Evolutionary conservation across 2,329 filamentous ascomycete species (phyloP).

Genomic region (Cytospora schulzeri): DNA sequence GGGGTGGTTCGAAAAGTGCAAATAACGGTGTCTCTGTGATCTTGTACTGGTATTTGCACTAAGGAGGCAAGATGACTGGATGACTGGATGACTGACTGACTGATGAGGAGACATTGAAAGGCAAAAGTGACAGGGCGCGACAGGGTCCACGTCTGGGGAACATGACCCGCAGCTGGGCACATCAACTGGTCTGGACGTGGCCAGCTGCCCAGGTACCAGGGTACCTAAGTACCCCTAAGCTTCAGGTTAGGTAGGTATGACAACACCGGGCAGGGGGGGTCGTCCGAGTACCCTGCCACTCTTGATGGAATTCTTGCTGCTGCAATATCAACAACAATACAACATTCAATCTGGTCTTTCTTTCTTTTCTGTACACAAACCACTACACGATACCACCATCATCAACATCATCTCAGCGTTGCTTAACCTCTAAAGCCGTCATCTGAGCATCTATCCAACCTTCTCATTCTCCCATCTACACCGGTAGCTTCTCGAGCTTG

Average conservation of each 20-base stretch:
- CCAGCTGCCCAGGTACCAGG: not conserved
- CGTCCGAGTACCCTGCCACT: not conserved
- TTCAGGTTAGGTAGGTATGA: not conserved
- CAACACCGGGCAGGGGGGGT: not conserved
- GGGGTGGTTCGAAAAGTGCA: slow-evolving; percentile 15
- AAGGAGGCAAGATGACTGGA: no score
- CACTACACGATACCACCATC: not conserved
- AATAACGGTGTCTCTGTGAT: not conserved
- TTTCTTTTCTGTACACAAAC: not conserved
- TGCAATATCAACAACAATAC: no score
- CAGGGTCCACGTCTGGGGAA: not conserved
- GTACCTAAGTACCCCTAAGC: not conserved
- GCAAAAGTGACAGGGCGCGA: no score
- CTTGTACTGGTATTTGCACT: not conserved
- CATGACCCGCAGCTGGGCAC: not conserved
- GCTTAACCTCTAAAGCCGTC: not conserved
- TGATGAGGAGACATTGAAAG: no score
- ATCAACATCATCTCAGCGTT: not conserved
- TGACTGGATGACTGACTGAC: no score
- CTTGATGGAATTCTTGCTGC: not conserved
- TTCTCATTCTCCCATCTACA: slow-evolving; percentile 5
- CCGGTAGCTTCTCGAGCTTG: not conserved
- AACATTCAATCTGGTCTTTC: not conserved
- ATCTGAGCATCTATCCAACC: not conserved
- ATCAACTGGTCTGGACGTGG: not conserved